Evolutionary conservation across 352 stramenopile genomes (phyloP).

Genomic region (Phytophthora megakarya): DNA sequence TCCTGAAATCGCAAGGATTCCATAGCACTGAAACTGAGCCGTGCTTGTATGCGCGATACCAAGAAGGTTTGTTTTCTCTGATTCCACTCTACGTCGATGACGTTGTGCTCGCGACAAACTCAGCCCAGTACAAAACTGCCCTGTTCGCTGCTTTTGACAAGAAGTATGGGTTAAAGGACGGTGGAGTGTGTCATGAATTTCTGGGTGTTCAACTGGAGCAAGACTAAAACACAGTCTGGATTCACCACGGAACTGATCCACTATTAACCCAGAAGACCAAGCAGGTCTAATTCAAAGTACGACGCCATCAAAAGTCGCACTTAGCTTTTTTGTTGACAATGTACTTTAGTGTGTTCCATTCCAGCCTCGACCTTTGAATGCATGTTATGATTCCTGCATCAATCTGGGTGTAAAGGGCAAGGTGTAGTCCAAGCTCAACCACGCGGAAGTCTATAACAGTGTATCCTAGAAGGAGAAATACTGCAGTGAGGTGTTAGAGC

Average conservation of each 20-base stretch:
- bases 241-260: too few relatives aligned
- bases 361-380: too few relatives aligned
- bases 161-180: constrained; percentile 30
- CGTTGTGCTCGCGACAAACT: constrained; percentile 24
- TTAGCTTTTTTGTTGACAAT: too few relatives aligned
- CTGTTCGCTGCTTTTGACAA: constrained; percentile 11
- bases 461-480: constrained; percentile 19
- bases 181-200: not conserved
- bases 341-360: too few relatives aligned
- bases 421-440: too few relatives aligned
- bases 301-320: too few relatives aligned
- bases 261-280: too few relatives aligned
- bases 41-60: constrained; percentile 5
- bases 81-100: constrained; percentile 33
- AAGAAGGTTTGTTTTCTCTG: constrained; percentile 15
- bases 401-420: too few relatives aligned
- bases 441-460: too few relatives aligned
- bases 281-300: too few relatives aligned
- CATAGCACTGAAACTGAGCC: constrained; percentile 2
- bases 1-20: not conserved
- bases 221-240: not conserved
- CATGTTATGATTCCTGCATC: too few relatives aligned
- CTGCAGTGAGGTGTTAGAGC: constrained; percentile 3
- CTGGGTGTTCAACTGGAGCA: constrained; percentile 20
- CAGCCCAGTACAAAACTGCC: constrained; percentile 13